Conservation (phyloP, 2,329 filamentous ascomycete species). For the Neobulgaria alba region DNA sequence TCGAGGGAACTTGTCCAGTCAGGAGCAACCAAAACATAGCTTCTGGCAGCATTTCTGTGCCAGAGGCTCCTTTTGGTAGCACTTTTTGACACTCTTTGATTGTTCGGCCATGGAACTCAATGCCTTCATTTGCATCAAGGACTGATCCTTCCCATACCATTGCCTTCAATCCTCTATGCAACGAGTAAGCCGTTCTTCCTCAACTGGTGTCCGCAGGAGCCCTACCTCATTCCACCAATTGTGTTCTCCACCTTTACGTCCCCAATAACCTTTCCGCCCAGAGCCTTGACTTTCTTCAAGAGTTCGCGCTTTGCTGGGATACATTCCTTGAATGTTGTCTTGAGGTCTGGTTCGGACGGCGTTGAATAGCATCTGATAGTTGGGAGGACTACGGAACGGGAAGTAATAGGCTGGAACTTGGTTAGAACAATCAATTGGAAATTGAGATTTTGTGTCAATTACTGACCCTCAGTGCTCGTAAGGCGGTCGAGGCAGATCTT, state of each 20-base stretch:
- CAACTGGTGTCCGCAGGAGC: not conserved
- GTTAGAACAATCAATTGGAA: slow-evolving; percentile 7
- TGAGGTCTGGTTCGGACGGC: slow-evolving; percentile 78
- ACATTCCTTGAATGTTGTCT: slow-evolving; percentile 70
- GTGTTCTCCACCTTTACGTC: slow-evolving; percentile 92
- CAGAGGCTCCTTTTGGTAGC: slow-evolving; percentile 83
- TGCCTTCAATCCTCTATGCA: slow-evolving; percentile 70
- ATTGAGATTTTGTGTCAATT: slow-evolving; percentile 7
- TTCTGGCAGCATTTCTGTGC: slow-evolving; percentile 96
- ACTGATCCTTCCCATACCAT: slow-evolving; percentile 99
- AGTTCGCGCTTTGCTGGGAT: slow-evolving; percentile 93
- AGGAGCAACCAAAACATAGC: slow-evolving; percentile 99
- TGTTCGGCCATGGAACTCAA: slow-evolving; percentile 93
- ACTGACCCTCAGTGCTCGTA: slow-evolving; percentile 56
- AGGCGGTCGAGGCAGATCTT: slow-evolving; percentile 51
- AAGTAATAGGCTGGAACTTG: slow-evolving; percentile 22
- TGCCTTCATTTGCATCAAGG: slow-evolving; percentile 91
- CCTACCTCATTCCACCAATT: slow-evolving; percentile 82
- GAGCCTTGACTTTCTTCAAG: slow-evolving; percentile 84
- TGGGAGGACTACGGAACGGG: slow-evolving; percentile 27
- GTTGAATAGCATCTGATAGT: slow-evolving; percentile 57
- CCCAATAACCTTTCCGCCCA: slow-evolving; percentile 74
- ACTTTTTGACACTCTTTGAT: slow-evolving; percentile 97
- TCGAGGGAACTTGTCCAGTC: slow-evolving; percentile 83
- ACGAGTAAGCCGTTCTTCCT: slow-evolving; percentile 12